Evolutionary conservation across 257 asterid species (phyloP).

Genomic region (Fraxinus anomala): DNA sequence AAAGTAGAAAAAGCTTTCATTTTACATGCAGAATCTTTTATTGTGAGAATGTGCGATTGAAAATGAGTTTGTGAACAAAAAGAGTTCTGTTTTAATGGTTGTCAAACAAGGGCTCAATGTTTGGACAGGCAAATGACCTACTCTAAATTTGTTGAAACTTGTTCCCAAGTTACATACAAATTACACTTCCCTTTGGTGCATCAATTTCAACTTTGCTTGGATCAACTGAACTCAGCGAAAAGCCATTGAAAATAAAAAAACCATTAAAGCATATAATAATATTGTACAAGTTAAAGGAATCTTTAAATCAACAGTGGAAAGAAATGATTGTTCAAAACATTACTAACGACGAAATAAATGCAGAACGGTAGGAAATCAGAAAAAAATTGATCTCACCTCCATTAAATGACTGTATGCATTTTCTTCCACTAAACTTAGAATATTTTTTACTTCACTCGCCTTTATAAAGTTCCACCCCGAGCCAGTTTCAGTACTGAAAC

Average conservation of each 20-base stretch:
- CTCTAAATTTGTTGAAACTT: slow-evolving; percentile 1
- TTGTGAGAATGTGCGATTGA: no score
- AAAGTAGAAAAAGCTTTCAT: no score
- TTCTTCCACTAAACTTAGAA: slow-evolving; percentile 63
- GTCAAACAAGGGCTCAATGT: no score
- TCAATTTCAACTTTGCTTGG: slow-evolving; percentile 7
- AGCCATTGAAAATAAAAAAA: slow-evolving; percentile 2
- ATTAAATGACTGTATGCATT: slow-evolving; percentile 82
- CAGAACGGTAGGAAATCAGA: neutral
- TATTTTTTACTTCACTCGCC: slow-evolving; percentile 36
- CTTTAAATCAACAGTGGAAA: neutral
- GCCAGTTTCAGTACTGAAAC: slow-evolving; percentile 44
- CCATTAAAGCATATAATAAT: slow-evolving; percentile 2
- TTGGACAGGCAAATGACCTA: neutral
- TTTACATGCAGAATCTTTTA: no score
- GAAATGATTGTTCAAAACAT: slow-evolving; percentile 6
- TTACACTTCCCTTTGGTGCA: neutral
- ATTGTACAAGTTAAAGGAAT: neutral
- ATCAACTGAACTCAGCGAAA: slow-evolving; percentile 4
- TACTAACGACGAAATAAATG: neutral
- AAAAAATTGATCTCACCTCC: slow-evolving; percentile 62
- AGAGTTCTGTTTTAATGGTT: no score
- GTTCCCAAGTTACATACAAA: neutral
- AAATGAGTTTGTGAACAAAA: no score
- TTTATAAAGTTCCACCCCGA: slow-evolving; percentile 48